Conservation (phyloP, 1,284 basidiomycete genomes). For the Malassezia sympodialis region DNA sequence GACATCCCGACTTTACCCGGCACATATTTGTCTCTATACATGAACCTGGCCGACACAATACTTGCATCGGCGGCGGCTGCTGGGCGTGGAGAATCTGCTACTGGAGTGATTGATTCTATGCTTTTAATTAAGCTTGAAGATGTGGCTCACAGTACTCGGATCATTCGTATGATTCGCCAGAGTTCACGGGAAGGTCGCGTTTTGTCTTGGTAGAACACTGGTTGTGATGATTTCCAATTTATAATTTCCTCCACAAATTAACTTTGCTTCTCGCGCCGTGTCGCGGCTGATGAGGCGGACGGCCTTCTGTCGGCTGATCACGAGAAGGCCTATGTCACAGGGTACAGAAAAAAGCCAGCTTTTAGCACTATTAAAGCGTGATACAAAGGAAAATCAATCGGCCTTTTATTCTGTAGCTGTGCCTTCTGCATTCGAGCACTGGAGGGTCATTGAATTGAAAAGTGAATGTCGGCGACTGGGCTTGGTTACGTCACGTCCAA, state of each 20-base stretch:
- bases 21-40: slow-evolving; percentile 36
- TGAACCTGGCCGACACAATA: slow-evolving; percentile 35
- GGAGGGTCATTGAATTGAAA: slow-evolving; percentile 2
- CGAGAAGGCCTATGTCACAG: neutral
- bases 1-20: slow-evolving; percentile 42
- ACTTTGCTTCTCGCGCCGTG: neutral
- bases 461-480: slow-evolving; percentile 1
- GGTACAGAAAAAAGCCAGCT: neutral
- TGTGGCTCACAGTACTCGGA: slow-evolving; percentile 27
- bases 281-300: neutral
- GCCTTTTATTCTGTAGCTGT: neutral
- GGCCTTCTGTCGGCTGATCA: neutral
- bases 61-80: slow-evolving; percentile 22
- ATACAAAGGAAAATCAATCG: neutral
- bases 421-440: neutral
- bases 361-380: neutral
- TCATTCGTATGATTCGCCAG: slow-evolving; percentile 30
- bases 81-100: slow-evolving; percentile 13
- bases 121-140: slow-evolving; percentile 25
- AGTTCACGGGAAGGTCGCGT: slow-evolving; percentile 30
- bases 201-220: neutral
- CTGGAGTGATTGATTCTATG: slow-evolving; percentile 17
- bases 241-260: neutral
- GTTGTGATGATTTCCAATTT: neutral
- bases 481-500: neutral